These are phyloP conservation scores for Galeopsis tetrahit DNA, from an alignment of 257 asterid genomes.

Conservation along the genomic window DNA sequence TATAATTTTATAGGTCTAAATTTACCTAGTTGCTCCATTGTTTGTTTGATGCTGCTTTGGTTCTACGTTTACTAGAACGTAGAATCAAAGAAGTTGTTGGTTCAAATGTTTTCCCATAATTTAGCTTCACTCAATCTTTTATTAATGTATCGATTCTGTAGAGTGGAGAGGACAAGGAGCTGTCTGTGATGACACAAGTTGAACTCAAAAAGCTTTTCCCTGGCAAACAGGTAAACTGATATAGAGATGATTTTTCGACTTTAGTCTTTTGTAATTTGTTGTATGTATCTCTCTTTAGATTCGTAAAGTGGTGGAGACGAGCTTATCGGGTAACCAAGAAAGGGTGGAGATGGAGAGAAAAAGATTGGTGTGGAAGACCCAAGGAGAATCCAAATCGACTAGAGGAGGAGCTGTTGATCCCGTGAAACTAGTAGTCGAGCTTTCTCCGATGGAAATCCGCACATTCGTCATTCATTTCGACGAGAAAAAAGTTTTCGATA, in stretches of 20 bases:
- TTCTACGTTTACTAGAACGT: background rate
- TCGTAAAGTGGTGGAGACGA: constrained; percentile 46
- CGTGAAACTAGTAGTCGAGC: constrained; percentile 57
- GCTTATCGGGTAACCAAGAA: constrained; percentile 64
- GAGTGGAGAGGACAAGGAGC: constrained; percentile 61
- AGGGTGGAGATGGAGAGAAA: constrained; percentile 60
- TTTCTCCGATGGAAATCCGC: constrained; percentile 76
- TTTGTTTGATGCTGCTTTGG: constrained; percentile 36
- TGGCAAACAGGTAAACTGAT: constrained; percentile 43
- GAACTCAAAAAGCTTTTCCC: constrained; percentile 59
- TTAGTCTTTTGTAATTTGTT: constrained; percentile 3
- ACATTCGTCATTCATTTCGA: constrained; percentile 53
- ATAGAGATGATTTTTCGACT: background rate
- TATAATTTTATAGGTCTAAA: background rate
- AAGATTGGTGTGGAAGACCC: constrained; percentile 54
- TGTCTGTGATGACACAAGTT: constrained; percentile 48
- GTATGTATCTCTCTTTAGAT: constrained; percentile 23
- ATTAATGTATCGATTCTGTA: background rate
- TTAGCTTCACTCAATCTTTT: background rate
- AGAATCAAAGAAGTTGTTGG: constrained; percentile 34
- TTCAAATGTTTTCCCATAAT: background rate
- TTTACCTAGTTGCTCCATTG: background rate
- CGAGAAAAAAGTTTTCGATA: constrained; percentile 18
- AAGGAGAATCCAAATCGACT: constrained; percentile 32
- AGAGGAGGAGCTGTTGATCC: constrained; percentile 72